These are phyloP conservation scores for Amphicarpaea edgeworthii DNA, from an alignment of 306 rosid genomes.

Conservation along the genomic window DNA sequence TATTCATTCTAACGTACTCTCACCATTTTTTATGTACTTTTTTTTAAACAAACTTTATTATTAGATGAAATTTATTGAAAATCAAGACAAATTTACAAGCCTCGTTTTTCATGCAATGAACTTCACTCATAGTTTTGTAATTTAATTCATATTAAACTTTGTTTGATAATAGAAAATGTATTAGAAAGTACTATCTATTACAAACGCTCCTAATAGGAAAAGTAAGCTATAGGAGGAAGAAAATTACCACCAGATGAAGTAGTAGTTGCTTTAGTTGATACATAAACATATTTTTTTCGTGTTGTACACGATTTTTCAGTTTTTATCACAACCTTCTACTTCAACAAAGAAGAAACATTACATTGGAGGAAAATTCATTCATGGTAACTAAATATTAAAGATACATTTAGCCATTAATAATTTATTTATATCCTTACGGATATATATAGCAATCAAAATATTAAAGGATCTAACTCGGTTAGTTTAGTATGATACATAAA, in stretches of 20 bases:
- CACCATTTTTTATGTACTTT: no score
- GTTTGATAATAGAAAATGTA: background rate
- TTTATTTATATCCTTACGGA: background rate
- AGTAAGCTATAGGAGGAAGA: background rate
- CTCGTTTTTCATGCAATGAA: background rate
- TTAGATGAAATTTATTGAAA: background rate
- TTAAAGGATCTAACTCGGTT: no score
- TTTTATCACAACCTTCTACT: background rate
- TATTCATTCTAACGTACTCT: background rate
- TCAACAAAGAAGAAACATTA: background rate
- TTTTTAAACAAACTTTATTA: background rate
- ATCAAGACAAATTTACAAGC: background rate
- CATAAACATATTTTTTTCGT: no score
- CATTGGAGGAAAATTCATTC: background rate
- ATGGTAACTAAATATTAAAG: background rate
- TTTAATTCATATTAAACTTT: background rate
- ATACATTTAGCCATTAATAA: background rate
- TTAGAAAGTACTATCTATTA: background rate
- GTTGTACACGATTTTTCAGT: background rate
- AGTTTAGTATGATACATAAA: no score
- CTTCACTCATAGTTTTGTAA: background rate
- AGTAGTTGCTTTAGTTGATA: background rate
- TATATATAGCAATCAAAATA: constrained; percentile 3
- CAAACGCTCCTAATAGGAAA: background rate
- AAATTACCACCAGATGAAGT: no score